Evolutionary conservation across 2,329 filamentous ascomycete species (phyloP).

Genomic region (Aspergillus fumigatiaffinis): DNA sequence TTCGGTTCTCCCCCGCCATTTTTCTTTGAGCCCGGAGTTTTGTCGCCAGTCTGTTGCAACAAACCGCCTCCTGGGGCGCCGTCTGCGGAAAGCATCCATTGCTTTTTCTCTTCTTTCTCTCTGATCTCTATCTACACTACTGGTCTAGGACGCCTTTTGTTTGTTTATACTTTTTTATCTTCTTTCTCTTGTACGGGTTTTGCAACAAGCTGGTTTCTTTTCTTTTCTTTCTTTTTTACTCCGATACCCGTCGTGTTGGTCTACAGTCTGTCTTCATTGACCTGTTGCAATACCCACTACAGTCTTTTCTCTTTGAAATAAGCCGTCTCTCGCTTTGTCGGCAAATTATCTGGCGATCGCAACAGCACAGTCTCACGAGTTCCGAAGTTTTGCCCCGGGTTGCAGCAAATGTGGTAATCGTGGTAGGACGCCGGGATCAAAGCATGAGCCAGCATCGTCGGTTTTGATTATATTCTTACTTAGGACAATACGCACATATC

Average conservation of each 20-base stretch:
- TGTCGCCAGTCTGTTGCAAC: not conserved
- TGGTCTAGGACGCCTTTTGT: not conserved
- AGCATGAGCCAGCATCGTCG: constrained; percentile 10
- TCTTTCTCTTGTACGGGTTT: not conserved
- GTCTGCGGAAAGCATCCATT: not conserved
- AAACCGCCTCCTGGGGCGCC: not conserved
- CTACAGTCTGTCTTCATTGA: not conserved
- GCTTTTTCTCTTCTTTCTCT: not conserved
- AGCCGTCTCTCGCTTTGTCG: not conserved
- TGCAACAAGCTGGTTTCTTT: not conserved
- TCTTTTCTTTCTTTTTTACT: not conserved
- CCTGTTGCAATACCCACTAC: not conserved
- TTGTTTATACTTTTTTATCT: not conserved
- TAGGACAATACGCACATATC: constrained; percentile 1
- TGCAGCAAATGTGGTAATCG: not conserved
- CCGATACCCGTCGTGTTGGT: not conserved
- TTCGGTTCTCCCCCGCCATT: not conserved
- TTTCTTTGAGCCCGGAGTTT: not conserved
- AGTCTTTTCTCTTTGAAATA: constrained; percentile 5
- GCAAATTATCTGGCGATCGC: not conserved
- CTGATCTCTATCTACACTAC: not conserved
- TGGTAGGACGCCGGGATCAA: not conserved
- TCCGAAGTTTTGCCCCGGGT: not conserved
- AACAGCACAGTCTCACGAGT: not conserved
- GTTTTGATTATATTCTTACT: constrained; percentile 6